Evolutionary conservation across 139 green algal genomes (phyloP).

Genomic region (Chlamydomonas applanata): DNA sequence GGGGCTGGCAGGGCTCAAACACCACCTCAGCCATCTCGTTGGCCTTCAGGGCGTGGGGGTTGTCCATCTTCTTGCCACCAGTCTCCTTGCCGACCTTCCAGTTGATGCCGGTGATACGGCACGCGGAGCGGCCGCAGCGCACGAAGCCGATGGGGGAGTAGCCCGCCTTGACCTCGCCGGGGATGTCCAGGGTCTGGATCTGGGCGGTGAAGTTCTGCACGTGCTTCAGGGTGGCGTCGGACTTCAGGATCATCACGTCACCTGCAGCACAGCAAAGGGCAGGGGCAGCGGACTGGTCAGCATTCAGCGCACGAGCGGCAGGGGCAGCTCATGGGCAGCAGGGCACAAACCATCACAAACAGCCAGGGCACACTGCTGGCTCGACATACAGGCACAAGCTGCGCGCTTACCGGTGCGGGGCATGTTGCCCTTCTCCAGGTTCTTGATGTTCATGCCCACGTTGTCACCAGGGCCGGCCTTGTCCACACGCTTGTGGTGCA

Average conservation of each 20-base stretch:
- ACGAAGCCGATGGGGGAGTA: conserved; percentile 93
- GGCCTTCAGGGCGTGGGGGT: conserved; percentile 81
- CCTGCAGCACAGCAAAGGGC: conserved; percentile 5
- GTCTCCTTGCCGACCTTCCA: conserved; percentile 96
- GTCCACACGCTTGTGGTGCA: conserved; percentile 98
- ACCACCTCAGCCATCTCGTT: conserved; percentile 89
- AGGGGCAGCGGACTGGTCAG: background rate
- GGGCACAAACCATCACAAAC: background rate
- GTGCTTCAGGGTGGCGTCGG: conserved; percentile 77
- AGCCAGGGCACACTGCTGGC: no score
- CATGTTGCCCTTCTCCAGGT: conserved; percentile 92
- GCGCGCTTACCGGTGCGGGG: conserved; percentile 66
- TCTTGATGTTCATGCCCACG: conserved; percentile 99
- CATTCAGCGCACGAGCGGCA: no score
- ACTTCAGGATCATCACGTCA: conserved; percentile 93
- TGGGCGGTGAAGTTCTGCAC: conserved; percentile 84
- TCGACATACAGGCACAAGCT: no score
- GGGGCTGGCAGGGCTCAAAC: conserved; percentile 83
- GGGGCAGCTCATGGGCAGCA: background rate
- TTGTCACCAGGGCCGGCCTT: conserved; percentile 95
- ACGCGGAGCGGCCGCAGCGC: conserved; percentile 84
- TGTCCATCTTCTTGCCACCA: conserved; percentile 91
- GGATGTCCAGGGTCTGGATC: conserved; percentile 93
- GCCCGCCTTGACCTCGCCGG: conserved; percentile 86
- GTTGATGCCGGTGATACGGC: conserved; percentile 79